Base-by-base conservation (phyloP, 768 basidiomycete genomes). In the Hericium coralloides region DNA sequence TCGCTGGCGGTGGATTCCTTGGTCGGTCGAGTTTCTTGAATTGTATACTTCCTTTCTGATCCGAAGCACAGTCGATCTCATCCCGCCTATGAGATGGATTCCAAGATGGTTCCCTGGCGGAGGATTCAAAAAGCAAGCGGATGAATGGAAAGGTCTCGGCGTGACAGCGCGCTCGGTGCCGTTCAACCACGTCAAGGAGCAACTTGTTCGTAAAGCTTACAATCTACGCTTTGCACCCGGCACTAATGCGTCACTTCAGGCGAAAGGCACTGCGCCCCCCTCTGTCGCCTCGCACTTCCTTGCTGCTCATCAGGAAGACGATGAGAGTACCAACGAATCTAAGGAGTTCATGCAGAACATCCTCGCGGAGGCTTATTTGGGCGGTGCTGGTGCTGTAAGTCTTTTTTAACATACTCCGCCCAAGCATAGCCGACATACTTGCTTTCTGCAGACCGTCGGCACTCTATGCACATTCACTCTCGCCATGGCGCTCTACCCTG, bases 371-470 rank as follows among this genome's bases (percentile, higher is more conserved):
- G 41, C 41, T 15, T 43, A 43, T 49, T 49, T 49, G 22, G 48
- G 48, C 22, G 48, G 48, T 14, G 48, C 48, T 22, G 25, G 25
- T 14, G 25, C 48, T 14, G 18, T 49, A 26, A 14, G 18, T 20
- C 17, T 12, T 18, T 26, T 23, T 12, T 49, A 1, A 6, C 25
- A 49, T 1, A 15, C 48, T 59, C 59, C 20, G 62, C 62, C 17
- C 45, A 57, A 3, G 63, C 63, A 50, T 63, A 59, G 52, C 62
- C 60, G 38, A 20, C 55, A 49, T 49, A 5, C 1, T 18, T 6
- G 12, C 22, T 6, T 14, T 49, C 14, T 23, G 20, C 25, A 49
- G 48, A 22, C 48, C 18, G 48, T 26, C 25, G 18, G 20, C 18
- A 49, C 48, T 8, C 25, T 49, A n/a, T 26, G 18, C 25, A 22